A percentile compares a stretch with the other conserved stretches of the same genome.
Evolutionary conservation across 495 filamentous ascomycete genomes (phyloP).

Genomic region (Tuber calosporum): DNA sequence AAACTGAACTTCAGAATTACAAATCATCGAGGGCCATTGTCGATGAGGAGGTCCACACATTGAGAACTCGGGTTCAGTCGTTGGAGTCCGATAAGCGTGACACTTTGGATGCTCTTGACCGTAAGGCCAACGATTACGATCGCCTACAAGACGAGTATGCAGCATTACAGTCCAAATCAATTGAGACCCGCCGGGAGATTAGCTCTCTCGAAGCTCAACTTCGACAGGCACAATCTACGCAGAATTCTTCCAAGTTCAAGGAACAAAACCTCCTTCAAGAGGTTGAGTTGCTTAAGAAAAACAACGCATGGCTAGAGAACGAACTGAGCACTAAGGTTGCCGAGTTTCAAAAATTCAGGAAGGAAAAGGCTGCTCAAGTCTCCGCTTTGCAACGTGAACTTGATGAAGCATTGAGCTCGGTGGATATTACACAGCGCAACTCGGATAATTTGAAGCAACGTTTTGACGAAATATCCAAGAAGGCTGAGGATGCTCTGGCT

Average conservation of each 20-base stretch:
- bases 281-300: conserved; percentile 72
- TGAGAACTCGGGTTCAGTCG: conserved; percentile 71
- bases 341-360: conserved; percentile 83
- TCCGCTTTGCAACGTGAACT: conserved; percentile 78
- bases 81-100: conserved; percentile 89
- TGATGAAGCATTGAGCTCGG: conserved; percentile 67
- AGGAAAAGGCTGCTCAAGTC: conserved; percentile 83
- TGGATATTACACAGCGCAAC: conserved; percentile 68
- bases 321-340: conserved; percentile 82
- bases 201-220: conserved; percentile 70
- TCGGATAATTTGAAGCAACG: conserved; percentile 72
- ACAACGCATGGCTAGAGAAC: conserved; percentile 82
- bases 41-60: conserved; percentile 63
- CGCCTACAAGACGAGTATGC: conserved; percentile 77
- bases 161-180: conserved; percentile 75
- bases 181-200: conserved; percentile 72
- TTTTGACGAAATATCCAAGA: conserved; percentile 74
- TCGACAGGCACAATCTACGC: conserved; percentile 69
- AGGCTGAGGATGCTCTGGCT: conserved; percentile 71
- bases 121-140: conserved; percentile 81
- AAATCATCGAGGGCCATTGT: conserved; percentile 69
- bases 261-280: conserved; percentile 85
- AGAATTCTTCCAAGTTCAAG: conserved; percentile 70
- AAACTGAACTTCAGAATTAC: conserved; percentile 72
- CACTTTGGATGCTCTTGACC: conserved; percentile 75